Evolutionary conservation across 2,329 filamentous ascomycete genomes (phyloP).

Genomic region (Periconia macrospinosa): DNA sequence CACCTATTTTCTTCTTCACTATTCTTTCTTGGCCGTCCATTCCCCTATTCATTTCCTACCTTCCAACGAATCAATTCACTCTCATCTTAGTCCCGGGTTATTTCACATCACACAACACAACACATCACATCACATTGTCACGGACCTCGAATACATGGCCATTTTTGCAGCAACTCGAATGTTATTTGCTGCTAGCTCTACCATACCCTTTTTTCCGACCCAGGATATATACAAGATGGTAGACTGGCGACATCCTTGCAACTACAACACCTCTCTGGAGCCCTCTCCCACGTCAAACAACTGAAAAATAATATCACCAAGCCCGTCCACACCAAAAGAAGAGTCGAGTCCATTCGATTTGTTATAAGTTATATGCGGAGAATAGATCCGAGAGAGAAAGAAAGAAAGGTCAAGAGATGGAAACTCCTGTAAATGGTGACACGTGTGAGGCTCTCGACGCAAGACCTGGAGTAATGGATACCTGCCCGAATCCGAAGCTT

Average conservation of each 20-base stretch:
- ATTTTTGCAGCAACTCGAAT: background rate
- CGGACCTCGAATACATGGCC: background rate
- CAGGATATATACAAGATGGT: slow-evolving; percentile 11
- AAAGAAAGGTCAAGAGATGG: background rate
- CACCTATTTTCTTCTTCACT: too few relatives aligned
- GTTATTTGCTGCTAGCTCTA: background rate
- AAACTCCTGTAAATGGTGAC: slow-evolving; percentile 22
- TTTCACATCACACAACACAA: too few relatives aligned
- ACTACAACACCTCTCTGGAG: background rate
- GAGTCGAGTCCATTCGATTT: slow-evolving; percentile 5
- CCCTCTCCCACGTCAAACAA: background rate
- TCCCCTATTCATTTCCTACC: too few relatives aligned
- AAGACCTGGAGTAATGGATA: slow-evolving; percentile 17
- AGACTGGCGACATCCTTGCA: background rate
- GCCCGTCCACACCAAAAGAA: background rate
- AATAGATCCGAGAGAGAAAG: slow-evolving; percentile 12
- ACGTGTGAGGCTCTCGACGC: slow-evolving; percentile 40
- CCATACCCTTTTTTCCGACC: background rate
- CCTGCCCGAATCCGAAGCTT: slow-evolving; percentile 31
- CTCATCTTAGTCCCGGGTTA: too few relatives aligned
- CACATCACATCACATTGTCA: background rate
- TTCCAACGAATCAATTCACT: too few relatives aligned
- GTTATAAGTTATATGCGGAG: slow-evolving; percentile 19
- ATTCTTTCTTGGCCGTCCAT: too few relatives aligned
- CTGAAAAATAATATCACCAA: slow-evolving; percentile 1